Evolutionary conservation across 2,329 filamentous ascomycete genomes (phyloP), one percentile per base, ranked within the genome.

Genomic region (Pseudopyricularia cyperi): DNA sequence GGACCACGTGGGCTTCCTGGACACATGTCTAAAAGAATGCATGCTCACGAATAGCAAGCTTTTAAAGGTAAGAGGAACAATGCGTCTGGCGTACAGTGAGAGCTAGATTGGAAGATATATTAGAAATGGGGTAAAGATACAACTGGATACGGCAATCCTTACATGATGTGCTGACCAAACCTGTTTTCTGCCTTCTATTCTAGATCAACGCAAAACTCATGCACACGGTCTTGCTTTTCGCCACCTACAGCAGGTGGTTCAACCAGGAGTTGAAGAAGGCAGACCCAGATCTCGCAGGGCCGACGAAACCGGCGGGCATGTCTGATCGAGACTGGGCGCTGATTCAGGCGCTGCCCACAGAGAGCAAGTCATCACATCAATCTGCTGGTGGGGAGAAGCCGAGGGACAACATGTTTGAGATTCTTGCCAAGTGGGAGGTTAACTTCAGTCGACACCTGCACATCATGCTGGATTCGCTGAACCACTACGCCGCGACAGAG

Each of bases 41-140:
- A 97, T 97, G 89, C 76, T 98, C 57, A 98, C 93, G 19, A 96
- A 98, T 66, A 89, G 88, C 63, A 96, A 95, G 70, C 76, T 98
- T 7, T 71, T 98, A 6, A 85, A 89, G 68, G 91, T 95, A 76
- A 57, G 67, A 26, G 14, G 33, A 11, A 14, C 12, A 4, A 14
- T 35, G 33, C 33, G 6, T 9, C 5, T 30, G 5, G 28, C 28
- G 9, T 30, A 7, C 14, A 11, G 33, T 4, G 15, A n/a, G 4
- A 11, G 15, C 11, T 4, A n/a, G 4, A 35, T 35, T 14, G 33
- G 15, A 11, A 35, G 32, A 33, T 7, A 33, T 33, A 12, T 12
- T 33, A 33, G 7, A 33, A 7, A 12, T 12, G 17, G 17, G 5
- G 3, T 42, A 2, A 22, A 17, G 17, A 37, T 3, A 37, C 12